These are phyloP conservation scores for Penium margaritaceum DNA, from an alignment of 139 green algal genomes.

Conservation along the genomic window DNA sequence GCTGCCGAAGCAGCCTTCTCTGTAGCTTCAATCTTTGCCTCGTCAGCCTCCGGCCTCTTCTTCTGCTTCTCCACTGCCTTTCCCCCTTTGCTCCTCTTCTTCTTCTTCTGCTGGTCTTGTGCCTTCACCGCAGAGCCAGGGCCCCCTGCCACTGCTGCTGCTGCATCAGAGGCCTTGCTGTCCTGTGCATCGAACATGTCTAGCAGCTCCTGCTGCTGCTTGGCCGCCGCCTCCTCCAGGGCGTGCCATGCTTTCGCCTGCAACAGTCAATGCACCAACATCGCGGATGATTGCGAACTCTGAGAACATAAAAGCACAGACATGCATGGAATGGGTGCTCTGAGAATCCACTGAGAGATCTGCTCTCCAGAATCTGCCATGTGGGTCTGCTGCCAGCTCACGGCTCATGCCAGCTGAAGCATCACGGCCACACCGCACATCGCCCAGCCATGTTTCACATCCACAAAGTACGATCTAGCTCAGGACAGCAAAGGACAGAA, in stretches of 20 bases:
- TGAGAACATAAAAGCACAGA: not conserved
- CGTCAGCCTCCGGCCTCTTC: not conserved
- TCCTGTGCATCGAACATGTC: conserved; percentile 13
- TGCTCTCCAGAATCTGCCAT: not conserved
- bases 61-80: not conserved
- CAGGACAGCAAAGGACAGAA: too few relatives aligned
- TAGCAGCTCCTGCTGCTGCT: conserved; percentile 15
- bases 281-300: not conserved
- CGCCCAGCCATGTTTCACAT: too few relatives aligned
- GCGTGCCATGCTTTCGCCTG: conserved; percentile 20
- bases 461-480: too few relatives aligned
- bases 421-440: too few relatives aligned
- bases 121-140: not conserved
- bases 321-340: not conserved
- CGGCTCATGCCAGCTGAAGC: not conserved
- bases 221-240: conserved; percentile 13
- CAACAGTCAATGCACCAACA: not conserved
- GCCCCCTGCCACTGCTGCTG: not conserved
- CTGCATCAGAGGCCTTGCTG: not conserved
- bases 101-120: conserved; percentile 19
- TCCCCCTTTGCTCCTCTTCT: not conserved
- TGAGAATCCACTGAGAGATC: not conserved
- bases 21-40: not conserved
- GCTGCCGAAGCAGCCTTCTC: too few relatives aligned
- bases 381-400: not conserved